Conservation (phyloP, 1,284 basidiomycete genomes). For the Ganoderma leucocontextum region DNA sequence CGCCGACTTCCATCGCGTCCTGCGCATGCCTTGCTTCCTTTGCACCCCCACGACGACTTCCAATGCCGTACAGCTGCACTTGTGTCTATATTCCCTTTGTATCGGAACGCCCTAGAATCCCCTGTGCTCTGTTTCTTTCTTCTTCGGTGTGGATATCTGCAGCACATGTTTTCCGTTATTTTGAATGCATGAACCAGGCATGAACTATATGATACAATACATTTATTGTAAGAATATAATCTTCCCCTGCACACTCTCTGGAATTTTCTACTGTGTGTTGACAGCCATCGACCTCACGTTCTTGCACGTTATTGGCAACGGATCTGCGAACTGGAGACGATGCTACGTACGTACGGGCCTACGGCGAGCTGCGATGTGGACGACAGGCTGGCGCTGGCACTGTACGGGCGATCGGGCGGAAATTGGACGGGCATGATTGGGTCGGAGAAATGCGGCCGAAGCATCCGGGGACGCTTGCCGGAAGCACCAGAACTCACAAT, state of each 20-base stretch:
- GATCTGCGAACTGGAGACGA: neutral
- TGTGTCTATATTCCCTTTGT: constrained; percentile 23
- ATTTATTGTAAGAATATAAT: constrained; percentile 33
- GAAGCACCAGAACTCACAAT: constrained; percentile 24
- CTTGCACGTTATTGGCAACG: neutral
- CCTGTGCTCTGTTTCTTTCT: constrained; percentile 29
- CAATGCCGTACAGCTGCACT: constrained; percentile 1
- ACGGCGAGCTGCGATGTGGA: neutral
- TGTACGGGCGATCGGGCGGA: constrained; percentile 12
- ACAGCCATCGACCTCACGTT: neutral
- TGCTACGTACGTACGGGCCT: too few relatives aligned
- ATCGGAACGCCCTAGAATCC: constrained; percentile 25
- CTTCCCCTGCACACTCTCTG: neutral
- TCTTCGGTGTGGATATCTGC: constrained; percentile 22
- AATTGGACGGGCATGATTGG: constrained; percentile 35
- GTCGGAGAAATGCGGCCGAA: constrained; percentile 36
- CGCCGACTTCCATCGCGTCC: neutral
- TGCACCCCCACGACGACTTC: neutral
- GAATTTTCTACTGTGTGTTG: neutral
- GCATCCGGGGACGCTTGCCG: constrained; percentile 31
- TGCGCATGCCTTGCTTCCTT: neutral
- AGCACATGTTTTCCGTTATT: constrained; percentile 20
- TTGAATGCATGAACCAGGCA: constrained; percentile 21
- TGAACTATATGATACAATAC: constrained; percentile 27
- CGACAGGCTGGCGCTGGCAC: constrained; percentile 2